These are phyloP conservation scores for Rhynchosporium agropyri DNA, from an alignment of 2,329 filamentous ascomycete genomes.

Conservation along the genomic window DNA sequence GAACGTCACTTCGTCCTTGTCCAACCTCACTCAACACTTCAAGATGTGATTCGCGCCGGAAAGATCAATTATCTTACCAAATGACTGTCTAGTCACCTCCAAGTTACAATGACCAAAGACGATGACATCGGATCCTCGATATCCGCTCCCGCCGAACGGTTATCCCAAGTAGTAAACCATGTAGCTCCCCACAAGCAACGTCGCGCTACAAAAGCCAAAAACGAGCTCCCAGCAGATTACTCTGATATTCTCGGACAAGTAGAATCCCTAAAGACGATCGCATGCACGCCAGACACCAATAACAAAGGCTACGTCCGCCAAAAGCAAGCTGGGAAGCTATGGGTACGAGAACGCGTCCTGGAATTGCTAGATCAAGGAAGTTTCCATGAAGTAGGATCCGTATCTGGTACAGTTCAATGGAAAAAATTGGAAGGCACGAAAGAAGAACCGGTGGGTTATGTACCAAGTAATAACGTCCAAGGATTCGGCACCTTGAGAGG, in stretches of 20 bases:
- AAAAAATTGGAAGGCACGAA: conserved; percentile 48
- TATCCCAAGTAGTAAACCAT: conserved; percentile 40
- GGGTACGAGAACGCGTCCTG: conserved; percentile 63
- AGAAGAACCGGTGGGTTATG: conserved; percentile 54
- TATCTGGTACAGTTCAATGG: conserved; percentile 63
- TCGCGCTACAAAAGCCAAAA: conserved; percentile 39
- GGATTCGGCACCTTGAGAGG: conserved; percentile 57
- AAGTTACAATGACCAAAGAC: conserved; percentile 23
- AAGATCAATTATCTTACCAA: too few species aligned
- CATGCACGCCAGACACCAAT: conserved; percentile 55
- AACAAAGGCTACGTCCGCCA: conserved; percentile 63
- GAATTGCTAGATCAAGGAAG: conserved; percentile 58
- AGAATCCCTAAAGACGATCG: conserved; percentile 52
- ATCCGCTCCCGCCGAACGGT: conserved; percentile 42
- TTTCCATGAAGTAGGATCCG: conserved; percentile 62
- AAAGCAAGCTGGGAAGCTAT: conserved; percentile 65
- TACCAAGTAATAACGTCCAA: conserved; percentile 65
- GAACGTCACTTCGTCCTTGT: too few species aligned
- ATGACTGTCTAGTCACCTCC: neutral
- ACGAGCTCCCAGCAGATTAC: conserved; percentile 59
- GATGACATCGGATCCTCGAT: conserved; percentile 17
- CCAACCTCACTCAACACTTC: too few species aligned
- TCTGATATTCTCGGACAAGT: conserved; percentile 63
- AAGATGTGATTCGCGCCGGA: too few species aligned
- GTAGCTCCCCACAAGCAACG: conserved; percentile 36